Conservation (phyloP, 306 rosid species). For the Alnus glutinosa region DNA sequence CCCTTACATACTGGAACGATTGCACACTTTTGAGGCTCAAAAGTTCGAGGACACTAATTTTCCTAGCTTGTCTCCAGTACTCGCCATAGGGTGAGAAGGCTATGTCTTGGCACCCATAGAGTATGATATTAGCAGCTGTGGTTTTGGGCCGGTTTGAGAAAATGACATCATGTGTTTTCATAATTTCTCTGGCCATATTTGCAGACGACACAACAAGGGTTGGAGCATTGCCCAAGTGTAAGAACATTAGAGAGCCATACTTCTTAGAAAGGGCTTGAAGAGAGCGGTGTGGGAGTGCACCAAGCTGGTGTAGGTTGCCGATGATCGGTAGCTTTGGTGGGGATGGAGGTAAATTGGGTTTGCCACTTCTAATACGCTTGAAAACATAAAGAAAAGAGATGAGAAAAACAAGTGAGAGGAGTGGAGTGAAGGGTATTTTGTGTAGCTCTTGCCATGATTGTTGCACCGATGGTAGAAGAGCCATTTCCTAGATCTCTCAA, state of each 20-base stretch:
- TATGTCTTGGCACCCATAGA: slow-evolving; percentile 27
- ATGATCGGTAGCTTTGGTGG: slow-evolving; percentile 20
- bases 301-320: slow-evolving; percentile 34
- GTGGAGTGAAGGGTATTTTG: not conserved
- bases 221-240: slow-evolving; percentile 15
- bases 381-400: not conserved
- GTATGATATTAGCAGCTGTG: not conserved
- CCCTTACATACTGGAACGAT: slow-evolving; percentile 3
- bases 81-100: slow-evolving; percentile 21
- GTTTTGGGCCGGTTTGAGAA: slow-evolving; percentile 27
- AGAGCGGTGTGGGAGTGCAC: slow-evolving; percentile 25
- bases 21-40: slow-evolving; percentile 15
- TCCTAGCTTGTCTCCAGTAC: slow-evolving; percentile 20
- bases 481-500: not conserved
- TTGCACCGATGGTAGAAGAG: not conserved
- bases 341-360: slow-evolving; percentile 16
- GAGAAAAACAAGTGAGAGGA: not conserved
- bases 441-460: not conserved
- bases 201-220: slow-evolving; percentile 36
- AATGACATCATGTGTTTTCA: slow-evolving; percentile 26
- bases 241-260: slow-evolving; percentile 18
- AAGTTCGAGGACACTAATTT: slow-evolving; percentile 19
- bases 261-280: slow-evolving; percentile 12
- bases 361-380: not conserved
- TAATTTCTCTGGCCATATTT: slow-evolving; percentile 26